A percentile compares a stretch with the other conserved stretches of the same genome.
Evolutionary conservation across 331 rosid species (phyloP).

Genomic region (Erythrophleum ivorense): DNA sequence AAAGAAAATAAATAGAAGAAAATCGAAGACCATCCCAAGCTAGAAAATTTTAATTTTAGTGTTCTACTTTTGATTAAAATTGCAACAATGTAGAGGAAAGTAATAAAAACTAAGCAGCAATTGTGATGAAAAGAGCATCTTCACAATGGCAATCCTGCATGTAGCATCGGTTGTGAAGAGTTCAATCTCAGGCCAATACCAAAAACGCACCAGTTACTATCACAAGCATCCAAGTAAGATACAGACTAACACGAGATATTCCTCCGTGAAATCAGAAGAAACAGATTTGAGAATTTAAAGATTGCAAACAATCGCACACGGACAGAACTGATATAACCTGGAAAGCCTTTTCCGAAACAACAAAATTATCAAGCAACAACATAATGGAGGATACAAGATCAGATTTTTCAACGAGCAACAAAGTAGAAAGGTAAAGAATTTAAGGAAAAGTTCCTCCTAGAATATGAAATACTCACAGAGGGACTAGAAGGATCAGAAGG

Average conservation of each 20-base stretch:
- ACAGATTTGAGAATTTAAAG: conserved; percentile 24
- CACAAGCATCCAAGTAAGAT: conserved; percentile 23
- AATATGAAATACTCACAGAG: conserved; percentile 68
- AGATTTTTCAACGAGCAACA: conserved; percentile 10
- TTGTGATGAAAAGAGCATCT: conserved; percentile 20
- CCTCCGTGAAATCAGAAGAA: conserved; percentile 29
- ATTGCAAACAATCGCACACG: not conserved
- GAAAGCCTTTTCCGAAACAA: not conserved
- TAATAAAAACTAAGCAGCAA: not conserved
- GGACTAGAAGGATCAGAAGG: conserved; percentile 87
- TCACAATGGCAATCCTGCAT: conserved; percentile 32
- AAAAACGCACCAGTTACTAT: not conserved
- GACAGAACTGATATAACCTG: not conserved
- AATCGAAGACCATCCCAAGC: not conserved
- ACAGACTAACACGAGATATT: conserved; percentile 11
- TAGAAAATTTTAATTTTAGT: conserved; percentile 17
- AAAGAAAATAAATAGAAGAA: not conserved
- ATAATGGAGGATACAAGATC: conserved; percentile 28
- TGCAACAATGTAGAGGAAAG: not conserved
- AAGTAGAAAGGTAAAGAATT: conserved; percentile 30
- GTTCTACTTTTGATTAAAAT: conserved; percentile 5
- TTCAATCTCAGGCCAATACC: conserved; percentile 12
- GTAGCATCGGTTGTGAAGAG: conserved; percentile 20
- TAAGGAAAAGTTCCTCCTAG: conserved; percentile 28
- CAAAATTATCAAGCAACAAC: not conserved